Base-by-base conservation (phyloP, 192 early-diverging fungal species). In the Entomortierella chlamydospora region DNA sequence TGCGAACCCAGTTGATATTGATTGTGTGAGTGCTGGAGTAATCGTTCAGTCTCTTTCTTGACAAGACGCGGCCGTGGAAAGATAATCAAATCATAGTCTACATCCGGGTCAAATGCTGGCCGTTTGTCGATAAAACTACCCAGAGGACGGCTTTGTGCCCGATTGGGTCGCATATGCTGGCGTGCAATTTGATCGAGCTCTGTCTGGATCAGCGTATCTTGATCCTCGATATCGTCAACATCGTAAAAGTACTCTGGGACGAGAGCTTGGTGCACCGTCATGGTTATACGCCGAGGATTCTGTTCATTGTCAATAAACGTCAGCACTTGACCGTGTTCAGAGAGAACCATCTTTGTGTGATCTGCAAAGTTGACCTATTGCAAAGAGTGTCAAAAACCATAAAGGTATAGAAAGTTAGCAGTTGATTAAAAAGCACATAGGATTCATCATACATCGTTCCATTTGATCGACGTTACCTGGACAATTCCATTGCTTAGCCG, bases 291-390 rank as follows among this genome's bases (percentile, higher is more conserved):
- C 10, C 68, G 61, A 20, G 68, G 68, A 18, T 42, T 41, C 7
- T 50, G n/a, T 18, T 59, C 68, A 34, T 61, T 51, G 64, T 93
- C 83, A 34, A 93, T 87, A 61, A 85, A 92, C 6, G 92, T 89
- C 52, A 93, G 60, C 9, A 83, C 73, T 11, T 61, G 69, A 11
- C 86, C 92, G 59, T 87, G 81, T 42, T 85, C 64, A 4, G 85
- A 86, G 25, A 93, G 61, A 17, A 93, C 77, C 25, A 93, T 52
- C 77, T 93, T 93, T 10, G 90, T 89, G 73, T 93, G 92, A 61
- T 93, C 92, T 64, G 88, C 90, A 54, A 92, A 89, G 65, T 92
- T 93, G 29, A 93, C 62, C 91, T 93, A 72, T n/a, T n/a, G n/a
- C n/a, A n/a, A n/a, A n/a, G n/a, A n/a, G n/a, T n/a, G n/a, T n/a